A percentile compares a stretch with the other conserved stretches of the same genome.
Conservation (phyloP, 2,329 filamentous ascomycete genomes). For the Ophiostoma populinum region DNA sequence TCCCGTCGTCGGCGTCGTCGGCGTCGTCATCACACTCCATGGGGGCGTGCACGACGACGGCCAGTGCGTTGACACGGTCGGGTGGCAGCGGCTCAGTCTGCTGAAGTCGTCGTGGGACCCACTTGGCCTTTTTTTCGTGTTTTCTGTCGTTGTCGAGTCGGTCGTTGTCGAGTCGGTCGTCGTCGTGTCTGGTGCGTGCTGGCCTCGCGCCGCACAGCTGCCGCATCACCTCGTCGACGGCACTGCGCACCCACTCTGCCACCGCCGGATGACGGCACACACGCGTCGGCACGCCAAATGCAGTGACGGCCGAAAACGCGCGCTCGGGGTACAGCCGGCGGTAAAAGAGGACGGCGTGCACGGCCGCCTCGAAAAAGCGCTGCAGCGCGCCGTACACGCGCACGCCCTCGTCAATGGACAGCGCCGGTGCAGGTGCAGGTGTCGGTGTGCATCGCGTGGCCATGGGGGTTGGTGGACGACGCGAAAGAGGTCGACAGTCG, state of each 20-base stretch:
- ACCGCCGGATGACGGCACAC: conserved; percentile 76
- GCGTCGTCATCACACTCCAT: not conserved
- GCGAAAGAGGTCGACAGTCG: too few relatives aligned
- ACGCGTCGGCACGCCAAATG: conserved; percentile 69
- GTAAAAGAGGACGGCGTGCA: conserved; percentile 76
- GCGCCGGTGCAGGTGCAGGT: not conserved
- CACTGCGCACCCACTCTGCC: conserved; percentile 72
- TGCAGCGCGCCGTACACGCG: conserved; percentile 52
- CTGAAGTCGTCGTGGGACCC: not conserved
- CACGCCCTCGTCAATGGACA: conserved; percentile 20
- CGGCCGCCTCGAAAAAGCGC: conserved; percentile 63
- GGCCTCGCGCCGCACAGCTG: conserved; percentile 44
- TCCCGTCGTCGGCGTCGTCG: not conserved
- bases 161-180: too few relatives aligned
- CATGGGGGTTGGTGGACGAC: not conserved
- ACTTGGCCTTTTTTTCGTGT: too few relatives aligned
- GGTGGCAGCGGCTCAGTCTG: not conserved
- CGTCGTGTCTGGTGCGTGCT: not conserved
- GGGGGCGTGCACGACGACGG: conserved; percentile 10
- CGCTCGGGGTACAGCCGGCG: conserved; percentile 59
- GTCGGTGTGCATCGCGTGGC: not conserved
- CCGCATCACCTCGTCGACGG: conserved; percentile 50
- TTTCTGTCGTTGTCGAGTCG: too few relatives aligned
- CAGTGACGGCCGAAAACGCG: conserved; percentile 63
- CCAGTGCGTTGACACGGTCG: conserved; percentile 8